These are phyloP conservation scores for Talaromyces sp. DNA, from an alignment of 2,329 filamentous ascomycete species.

Conservation along the genomic window DNA sequence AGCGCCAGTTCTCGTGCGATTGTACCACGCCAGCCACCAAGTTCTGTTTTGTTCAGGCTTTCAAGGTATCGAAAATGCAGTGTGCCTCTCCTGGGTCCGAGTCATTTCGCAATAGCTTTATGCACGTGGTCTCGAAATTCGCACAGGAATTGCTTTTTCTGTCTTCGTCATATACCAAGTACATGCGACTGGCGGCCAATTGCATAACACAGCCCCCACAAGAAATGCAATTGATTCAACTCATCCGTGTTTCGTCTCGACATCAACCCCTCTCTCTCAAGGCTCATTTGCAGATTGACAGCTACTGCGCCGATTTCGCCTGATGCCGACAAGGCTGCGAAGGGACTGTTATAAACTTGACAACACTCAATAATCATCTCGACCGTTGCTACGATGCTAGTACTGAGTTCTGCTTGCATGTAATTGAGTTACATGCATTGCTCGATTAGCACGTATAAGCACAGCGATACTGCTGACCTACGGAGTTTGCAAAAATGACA, in stretches of 20 bases:
- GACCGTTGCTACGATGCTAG: neutral
- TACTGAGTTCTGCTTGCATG: neutral
- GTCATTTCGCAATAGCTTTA: neutral
- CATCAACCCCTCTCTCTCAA: neutral
- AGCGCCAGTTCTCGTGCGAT: neutral
- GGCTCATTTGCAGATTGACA: neutral
- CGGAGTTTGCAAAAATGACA: neutral
- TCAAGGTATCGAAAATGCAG: neutral
- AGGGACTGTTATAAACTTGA: neutral
- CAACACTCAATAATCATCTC: neutral
- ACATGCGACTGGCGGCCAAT: neutral
- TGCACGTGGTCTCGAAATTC: neutral
- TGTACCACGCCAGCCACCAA: neutral
- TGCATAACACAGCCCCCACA: neutral
- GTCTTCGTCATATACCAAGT: neutral
- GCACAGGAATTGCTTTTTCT: neutral
- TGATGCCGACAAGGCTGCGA: neutral
- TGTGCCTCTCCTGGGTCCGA: neutral
- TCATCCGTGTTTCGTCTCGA: neutral
- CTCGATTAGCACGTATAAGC: neutral
- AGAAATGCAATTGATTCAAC: neutral
- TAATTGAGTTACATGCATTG: neutral
- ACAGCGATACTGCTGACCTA: neutral
- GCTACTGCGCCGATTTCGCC: neutral
- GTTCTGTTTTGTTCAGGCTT: neutral